A percentile compares a stretch with the other conserved stretches of the same genome.
phyloP scores from a whole-genome alignment of 1,284 basidiomycete genomes.

The Sphaerobolus stellatus region DNA sequence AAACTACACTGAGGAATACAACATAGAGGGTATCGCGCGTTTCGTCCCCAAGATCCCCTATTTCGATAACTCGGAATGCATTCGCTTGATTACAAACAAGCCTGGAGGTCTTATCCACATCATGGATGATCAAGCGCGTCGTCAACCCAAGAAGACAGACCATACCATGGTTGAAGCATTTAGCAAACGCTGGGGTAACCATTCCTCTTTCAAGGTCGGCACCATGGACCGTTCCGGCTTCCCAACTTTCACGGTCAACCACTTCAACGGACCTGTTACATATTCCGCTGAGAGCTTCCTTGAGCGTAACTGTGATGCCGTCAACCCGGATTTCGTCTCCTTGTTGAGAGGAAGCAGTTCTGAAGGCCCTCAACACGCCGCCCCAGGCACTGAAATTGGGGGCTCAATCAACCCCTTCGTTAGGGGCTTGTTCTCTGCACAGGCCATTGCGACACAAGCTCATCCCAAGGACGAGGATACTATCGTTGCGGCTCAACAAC shows the following conservation, averaged over 20 bases:
- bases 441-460: constrained; percentile 85
- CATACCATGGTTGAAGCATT: constrained; percentile 94
- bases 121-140: constrained; percentile 93
- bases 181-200: constrained; percentile 91
- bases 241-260: constrained; percentile 88
- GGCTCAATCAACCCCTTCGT: constrained; percentile 91
- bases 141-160: constrained; percentile 88
- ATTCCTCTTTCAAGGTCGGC: constrained; percentile 85
- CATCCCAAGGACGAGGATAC: constrained; percentile 93
- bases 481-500: constrained; percentile 91
- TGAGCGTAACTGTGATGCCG: constrained; percentile 83
- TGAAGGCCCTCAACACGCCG: constrained; percentile 26
- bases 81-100: constrained; percentile 82
- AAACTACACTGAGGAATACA: constrained; percentile 77
- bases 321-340: constrained; percentile 92
- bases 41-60: constrained; percentile 74
- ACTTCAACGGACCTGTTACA: constrained; percentile 88
- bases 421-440: constrained; percentile 83
- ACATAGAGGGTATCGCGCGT: constrained; percentile 76
- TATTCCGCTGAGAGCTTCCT: constrained; percentile 91
- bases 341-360: constrained; percentile 69
- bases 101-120: constrained; percentile 95
- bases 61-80: constrained; percentile 90
- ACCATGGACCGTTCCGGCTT: constrained; percentile 74
- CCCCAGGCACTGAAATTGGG: constrained; percentile 54